These are phyloP conservation scores for Aspergillus versicolor DNA, from an alignment of 2,329 filamentous ascomycete genomes.

Conservation along the genomic window DNA sequence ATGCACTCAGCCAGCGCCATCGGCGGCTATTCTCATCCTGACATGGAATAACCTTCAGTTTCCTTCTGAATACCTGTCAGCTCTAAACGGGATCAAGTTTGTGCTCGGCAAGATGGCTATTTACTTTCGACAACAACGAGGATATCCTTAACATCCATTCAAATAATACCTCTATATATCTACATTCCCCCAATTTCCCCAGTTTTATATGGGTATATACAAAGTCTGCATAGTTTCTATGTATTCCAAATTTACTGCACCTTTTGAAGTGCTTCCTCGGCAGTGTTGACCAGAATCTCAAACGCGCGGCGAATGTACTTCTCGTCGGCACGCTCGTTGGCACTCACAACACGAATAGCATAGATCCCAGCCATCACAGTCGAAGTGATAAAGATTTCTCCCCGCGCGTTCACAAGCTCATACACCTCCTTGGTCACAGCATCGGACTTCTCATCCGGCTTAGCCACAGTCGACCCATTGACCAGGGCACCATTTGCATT, in stretches of 20 bases:
- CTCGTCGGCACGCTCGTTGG: constrained; percentile 67
- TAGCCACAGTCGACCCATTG: constrained; percentile 17
- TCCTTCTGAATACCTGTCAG: too few species aligned
- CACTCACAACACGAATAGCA: constrained; percentile 79
- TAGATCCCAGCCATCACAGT: constrained; percentile 71
- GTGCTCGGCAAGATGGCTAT: too few species aligned
- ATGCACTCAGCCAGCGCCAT: too few species aligned
- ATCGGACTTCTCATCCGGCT: constrained; percentile 59
- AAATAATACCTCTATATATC: too few species aligned
- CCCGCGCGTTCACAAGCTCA: constrained; percentile 69
- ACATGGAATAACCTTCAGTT: too few species aligned
- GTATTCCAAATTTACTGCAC: background rate
- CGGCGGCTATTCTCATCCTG: too few species aligned
- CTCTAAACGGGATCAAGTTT: too few species aligned
- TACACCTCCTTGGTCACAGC: constrained; percentile 71
- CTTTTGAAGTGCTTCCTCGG: constrained; percentile 15
- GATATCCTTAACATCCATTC: too few species aligned
- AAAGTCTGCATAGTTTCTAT: background rate
- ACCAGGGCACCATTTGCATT: constrained; percentile 13
- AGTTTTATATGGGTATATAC: too few species aligned
- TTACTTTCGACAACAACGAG: too few species aligned
- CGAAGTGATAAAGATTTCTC: constrained; percentile 80
- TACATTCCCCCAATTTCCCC: too few species aligned
- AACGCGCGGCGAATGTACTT: constrained; percentile 72
- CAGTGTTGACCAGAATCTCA: constrained; percentile 60